phyloP scores from a whole-genome alignment of 306 rosid species.

The Geum urbanum region DNA sequence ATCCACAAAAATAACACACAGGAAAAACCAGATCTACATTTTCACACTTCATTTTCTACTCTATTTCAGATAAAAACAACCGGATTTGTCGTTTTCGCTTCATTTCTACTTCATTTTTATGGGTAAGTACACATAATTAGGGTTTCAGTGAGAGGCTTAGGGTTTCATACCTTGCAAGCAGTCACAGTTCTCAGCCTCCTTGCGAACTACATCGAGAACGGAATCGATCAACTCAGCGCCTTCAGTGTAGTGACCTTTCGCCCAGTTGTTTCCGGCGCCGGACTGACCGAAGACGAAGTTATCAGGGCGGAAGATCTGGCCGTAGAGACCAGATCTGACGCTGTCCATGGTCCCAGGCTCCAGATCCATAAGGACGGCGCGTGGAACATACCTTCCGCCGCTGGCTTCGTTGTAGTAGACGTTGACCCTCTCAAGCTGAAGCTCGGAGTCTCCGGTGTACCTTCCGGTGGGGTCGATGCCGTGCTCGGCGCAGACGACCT shows the following conservation, averaged over 20 bases:
- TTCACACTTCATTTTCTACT: background rate
- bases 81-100: background rate
- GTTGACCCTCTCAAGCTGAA: constrained; percentile 41
- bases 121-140: too few relatives aligned
- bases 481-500: constrained; percentile 48
- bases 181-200: constrained; percentile 48
- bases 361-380: constrained; percentile 45
- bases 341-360: constrained; percentile 50
- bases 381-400: constrained; percentile 37
- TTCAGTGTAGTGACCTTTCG: constrained; percentile 43
- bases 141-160: background rate
- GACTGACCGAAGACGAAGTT: constrained; percentile 44
- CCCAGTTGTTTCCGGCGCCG: constrained; percentile 46
- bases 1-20: background rate
- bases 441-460: constrained; percentile 35
- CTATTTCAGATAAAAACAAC: background rate
- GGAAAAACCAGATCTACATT: background rate
- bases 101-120: background rate
- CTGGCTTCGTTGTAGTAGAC: constrained; percentile 48
- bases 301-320: constrained; percentile 43
- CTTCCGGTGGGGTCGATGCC: constrained; percentile 45
- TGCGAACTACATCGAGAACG: constrained; percentile 40
- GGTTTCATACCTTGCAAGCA: constrained; percentile 36
- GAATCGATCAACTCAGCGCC: constrained; percentile 45
- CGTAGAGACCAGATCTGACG: constrained; percentile 39